Evolutionary conservation across 2,329 filamentous ascomycete genomes (phyloP), one percentile per base, ranked within the genome.

Genomic region (Zymoseptoria pseudotritici): DNA sequence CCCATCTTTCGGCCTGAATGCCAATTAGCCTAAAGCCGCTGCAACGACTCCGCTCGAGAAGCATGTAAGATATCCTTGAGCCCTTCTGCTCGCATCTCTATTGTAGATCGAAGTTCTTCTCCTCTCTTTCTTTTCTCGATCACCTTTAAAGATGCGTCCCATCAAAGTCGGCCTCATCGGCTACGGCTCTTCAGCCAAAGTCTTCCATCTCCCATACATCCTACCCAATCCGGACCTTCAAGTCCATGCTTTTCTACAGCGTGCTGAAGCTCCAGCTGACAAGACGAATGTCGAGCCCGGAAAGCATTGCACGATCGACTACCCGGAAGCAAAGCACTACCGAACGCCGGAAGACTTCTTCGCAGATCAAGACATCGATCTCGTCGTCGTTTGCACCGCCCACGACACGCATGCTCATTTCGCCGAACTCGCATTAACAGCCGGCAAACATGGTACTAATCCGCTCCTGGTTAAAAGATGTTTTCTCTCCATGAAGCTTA

Each of bases 181-280:
- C 62, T 82, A 82, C 58, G 80, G 80, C 69, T 75, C 76, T 58
- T 75, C 79, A 0, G 70, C 78, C 17, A 80, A 78, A 62, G 75
- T 69, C 61, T 82, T 81, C 60, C 79, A 82, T 58, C 72, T 82
- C 2, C 80, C 80, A 0, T 82, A 79, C 63, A 80, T 82, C 63
- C 70, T 74, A 0, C 73, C 76, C 1, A 79, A 79, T 63, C 72
- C 76, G 2, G 77, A 81, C 53, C 73, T 79, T 13, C 67, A 78
- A 53, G 72, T 82, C 29, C 70, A 78, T 20, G 78, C 79, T 4
- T 78, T 82, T 56, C 65, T 82, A 22, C 79, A 82, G 62, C 76
- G 80, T 42, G 76, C 78, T 0, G 71, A 71, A 61, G 72, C 74
- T 0, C 75, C 76, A 0, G 53, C 61, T 6, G 66, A 71, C n/a